Evolutionary conservation across 2,329 filamentous ascomycete genomes (phyloP).

Genomic region (Aureobasidium leucospermi): DNA sequence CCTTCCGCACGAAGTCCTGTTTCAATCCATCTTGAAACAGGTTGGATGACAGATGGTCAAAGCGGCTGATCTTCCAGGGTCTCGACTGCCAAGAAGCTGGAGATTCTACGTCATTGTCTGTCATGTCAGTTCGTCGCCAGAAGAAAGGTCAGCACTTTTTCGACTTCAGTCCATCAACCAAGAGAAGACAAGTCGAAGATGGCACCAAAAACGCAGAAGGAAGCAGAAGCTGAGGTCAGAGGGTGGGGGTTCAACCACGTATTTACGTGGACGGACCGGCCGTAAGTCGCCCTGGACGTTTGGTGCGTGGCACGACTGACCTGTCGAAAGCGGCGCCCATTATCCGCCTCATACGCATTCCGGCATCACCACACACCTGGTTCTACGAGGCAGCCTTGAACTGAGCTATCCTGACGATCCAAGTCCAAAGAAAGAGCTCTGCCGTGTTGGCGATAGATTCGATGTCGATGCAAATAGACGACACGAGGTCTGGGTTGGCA

Average conservation of each 20-base stretch:
- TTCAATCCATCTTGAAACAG: neutral
- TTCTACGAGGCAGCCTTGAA: conserved; percentile 57
- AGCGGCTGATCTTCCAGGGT: conserved; percentile 4
- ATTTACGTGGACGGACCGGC: conserved; percentile 64
- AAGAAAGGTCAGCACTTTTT: neutral
- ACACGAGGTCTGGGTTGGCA: conserved; percentile 65
- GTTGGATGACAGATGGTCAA: neutral
- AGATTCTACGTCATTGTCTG: neutral
- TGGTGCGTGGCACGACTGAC: neutral
- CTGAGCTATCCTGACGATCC: conserved; percentile 58
- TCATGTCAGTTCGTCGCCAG: neutral
- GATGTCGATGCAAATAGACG: conserved; percentile 57
- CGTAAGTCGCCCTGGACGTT: conserved; percentile 44
- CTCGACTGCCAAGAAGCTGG: neutral
- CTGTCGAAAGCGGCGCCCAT: conserved; percentile 51
- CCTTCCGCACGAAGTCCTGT: conserved; percentile 6
- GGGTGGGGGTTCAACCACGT: conserved; percentile 64
- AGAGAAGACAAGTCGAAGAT: neutral
- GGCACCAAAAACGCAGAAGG: conserved; percentile 33
- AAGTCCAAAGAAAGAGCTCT: conserved; percentile 49
- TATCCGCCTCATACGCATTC: conserved; percentile 61
- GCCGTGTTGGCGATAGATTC: conserved; percentile 53
- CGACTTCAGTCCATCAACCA: neutral
- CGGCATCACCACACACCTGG: conserved; percentile 61
- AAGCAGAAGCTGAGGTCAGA: conserved; percentile 54